Conservation (phyloP, 1,139 yeast species). For the Hemisphaericaspora subhashii region DNA sequence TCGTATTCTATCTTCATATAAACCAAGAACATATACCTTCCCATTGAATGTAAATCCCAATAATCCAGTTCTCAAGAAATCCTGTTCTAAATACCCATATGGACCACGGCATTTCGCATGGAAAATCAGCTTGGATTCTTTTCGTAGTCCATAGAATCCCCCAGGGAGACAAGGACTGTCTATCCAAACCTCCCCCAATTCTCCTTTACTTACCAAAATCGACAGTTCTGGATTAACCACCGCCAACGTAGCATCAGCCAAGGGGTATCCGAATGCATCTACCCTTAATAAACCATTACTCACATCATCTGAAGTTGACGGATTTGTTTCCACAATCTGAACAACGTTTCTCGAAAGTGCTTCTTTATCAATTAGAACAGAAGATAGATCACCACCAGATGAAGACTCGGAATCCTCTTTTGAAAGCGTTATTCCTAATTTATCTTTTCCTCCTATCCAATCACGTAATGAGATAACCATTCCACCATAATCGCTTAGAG, state of each 20-base stretch:
- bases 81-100: slow-evolving; percentile 66
- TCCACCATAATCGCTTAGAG: slow-evolving; percentile 93
- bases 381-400: slow-evolving; percentile 53
- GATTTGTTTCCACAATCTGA: slow-evolving; percentile 63
- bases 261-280: slow-evolving; percentile 91
- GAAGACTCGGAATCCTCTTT: slow-evolving; percentile 39
- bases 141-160: slow-evolving; percentile 74
- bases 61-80: slow-evolving; percentile 85
- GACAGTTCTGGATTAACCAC: slow-evolving; percentile 91
- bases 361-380: slow-evolving; percentile 77
- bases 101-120: slow-evolving; percentile 80
- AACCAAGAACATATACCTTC: slow-evolving; percentile 81
- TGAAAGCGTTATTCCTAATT: slow-evolving; percentile 46
- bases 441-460: slow-evolving; percentile 75
- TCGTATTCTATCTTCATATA: slow-evolving; percentile 87
- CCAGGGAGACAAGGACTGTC: slow-evolving; percentile 87
- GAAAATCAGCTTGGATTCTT: slow-evolving; percentile 73
- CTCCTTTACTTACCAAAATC: slow-evolving; percentile 62
- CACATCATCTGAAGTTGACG: slow-evolving; percentile 55
- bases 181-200: slow-evolving; percentile 97
- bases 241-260: slow-evolving; percentile 92
- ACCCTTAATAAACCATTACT: slow-evolving; percentile 59
- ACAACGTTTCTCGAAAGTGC: slow-evolving; percentile 78
- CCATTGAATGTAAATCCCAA: slow-evolving; percentile 88
- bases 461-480: slow-evolving; percentile 91